Conservation (phyloP, 805 yeast genomes). For the Nakazawaea sp. region DNA sequence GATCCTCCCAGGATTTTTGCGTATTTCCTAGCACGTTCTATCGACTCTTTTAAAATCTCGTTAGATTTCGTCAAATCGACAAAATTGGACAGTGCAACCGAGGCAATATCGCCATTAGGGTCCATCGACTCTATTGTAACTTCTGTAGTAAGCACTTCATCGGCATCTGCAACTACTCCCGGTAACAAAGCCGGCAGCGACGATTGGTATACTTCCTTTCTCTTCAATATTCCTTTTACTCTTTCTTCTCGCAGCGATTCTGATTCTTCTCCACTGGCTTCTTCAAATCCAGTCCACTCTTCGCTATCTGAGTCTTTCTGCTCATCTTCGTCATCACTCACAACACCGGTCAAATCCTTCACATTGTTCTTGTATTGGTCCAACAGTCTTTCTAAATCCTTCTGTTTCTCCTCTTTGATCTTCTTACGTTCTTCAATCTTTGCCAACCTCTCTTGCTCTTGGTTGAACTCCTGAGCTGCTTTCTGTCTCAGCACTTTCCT, state of each 20-base stretch:
- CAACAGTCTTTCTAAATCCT: constrained; percentile 57
- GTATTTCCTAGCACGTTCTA: constrained; percentile 75
- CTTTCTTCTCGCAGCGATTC: constrained; percentile 13
- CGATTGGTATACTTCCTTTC: constrained; percentile 30
- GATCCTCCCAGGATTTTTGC: constrained; percentile 45
- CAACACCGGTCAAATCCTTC: constrained; percentile 19
- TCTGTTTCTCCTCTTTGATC: constrained; percentile 63
- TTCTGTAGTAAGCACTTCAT: constrained; percentile 37
- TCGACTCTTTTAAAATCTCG: constrained; percentile 64
- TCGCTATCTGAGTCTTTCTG: constrained; percentile 19
- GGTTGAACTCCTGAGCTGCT: constrained; percentile 68
- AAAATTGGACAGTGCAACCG: constrained; percentile 53
- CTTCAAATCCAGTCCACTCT: constrained; percentile 13
- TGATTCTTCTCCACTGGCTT: constrained; percentile 15
- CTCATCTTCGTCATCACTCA: constrained; percentile 19
- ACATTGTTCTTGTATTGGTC: constrained; percentile 46
- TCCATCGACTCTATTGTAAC: constrained; percentile 54
- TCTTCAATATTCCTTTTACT: constrained; percentile 35
- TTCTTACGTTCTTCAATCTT: constrained; percentile 71
- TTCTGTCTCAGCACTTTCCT: constrained; percentile 85
- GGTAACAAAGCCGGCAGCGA: constrained; percentile 14
- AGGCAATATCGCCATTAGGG: constrained; percentile 30
- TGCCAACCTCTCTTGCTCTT: constrained; percentile 70
- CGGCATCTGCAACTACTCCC: constrained; percentile 18
- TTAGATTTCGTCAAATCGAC: constrained; percentile 68